Percentiles rank a stretch among this genome's conserved stretches.
Evolutionary conservation across 768 basidiomycete species (phyloP).

Genomic region (Suillus discolor): DNA sequence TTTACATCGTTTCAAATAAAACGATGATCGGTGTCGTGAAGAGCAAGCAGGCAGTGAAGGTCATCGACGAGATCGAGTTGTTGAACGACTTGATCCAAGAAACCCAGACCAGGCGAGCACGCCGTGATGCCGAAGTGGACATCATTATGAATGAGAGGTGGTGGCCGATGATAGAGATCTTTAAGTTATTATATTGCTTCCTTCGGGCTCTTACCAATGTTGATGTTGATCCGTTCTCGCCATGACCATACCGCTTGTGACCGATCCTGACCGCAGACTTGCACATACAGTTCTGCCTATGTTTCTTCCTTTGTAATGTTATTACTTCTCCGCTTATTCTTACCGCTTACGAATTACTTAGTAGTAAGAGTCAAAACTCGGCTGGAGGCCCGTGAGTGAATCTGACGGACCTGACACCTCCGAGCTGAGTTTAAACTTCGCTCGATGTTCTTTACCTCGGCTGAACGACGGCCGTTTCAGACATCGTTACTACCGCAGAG

Average conservation of each 20-base stretch:
- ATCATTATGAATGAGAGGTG: background rate
- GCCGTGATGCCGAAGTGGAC: background rate
- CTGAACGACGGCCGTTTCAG: background rate
- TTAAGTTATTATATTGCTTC: too few species aligned
- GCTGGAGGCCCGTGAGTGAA: too few species aligned
- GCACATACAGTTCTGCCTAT: background rate
- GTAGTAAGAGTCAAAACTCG: too few species aligned
- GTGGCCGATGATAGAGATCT: too few species aligned
- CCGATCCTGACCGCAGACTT: too few species aligned
- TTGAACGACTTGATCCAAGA: slow-evolving; percentile 26
- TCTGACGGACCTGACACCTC: too few species aligned
- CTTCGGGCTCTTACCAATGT: too few species aligned
- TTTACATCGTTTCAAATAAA: slow-evolving; percentile 30
- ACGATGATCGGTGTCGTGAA: slow-evolving; percentile 26
- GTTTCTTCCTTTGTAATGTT: background rate
- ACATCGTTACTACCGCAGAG: background rate
- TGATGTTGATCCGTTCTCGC: too few species aligned
- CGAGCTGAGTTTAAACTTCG: too few species aligned
- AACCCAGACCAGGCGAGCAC: slow-evolving; percentile 9
- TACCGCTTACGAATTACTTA: background rate
- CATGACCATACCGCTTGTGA: too few species aligned
- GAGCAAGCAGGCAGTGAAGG: slow-evolving; percentile 24
- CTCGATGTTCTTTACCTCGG: background rate
- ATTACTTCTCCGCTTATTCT: background rate
- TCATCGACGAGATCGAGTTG: slow-evolving; percentile 30